phyloP scores from a whole-genome alignment of 306 rosid species.

The Cucumis hystrix region DNA sequence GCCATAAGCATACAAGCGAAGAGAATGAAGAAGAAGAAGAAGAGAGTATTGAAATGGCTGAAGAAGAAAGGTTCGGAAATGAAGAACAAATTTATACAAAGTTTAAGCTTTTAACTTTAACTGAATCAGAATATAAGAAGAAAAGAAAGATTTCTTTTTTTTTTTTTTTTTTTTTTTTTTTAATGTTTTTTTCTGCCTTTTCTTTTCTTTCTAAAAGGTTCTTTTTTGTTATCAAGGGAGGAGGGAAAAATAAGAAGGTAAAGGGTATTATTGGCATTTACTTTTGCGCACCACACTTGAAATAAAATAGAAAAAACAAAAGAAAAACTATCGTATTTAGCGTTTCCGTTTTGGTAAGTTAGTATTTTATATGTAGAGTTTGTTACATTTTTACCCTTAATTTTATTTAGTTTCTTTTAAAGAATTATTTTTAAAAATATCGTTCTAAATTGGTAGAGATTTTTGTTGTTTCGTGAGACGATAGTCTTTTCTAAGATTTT shows the following conservation, averaged over 20 bases:
- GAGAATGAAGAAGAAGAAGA: neutral
- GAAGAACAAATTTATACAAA: neutral
- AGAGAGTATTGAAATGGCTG: neutral
- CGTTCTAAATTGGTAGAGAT: no score
- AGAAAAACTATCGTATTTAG: no score
- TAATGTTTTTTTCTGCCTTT: no score
- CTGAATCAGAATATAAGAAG: neutral
- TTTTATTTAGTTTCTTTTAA: no score
- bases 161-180: neutral
- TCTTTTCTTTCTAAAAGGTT: neutral
- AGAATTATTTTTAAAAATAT: no score
- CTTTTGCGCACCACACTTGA: no score
- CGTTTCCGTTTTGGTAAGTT: no score
- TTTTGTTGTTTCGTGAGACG: no score
- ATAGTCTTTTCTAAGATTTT: no score
- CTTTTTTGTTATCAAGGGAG: neutral
- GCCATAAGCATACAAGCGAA: slow-evolving; percentile 15
- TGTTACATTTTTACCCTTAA: no score
- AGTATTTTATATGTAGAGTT: no score
- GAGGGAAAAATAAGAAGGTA: neutral
- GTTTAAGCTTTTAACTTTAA: neutral
- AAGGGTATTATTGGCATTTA: neutral
- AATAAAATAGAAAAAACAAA: no score
- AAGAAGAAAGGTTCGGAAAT: neutral
- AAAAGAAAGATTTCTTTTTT: neutral